These are phyloP conservation scores for Chenopodium album DNA, from an alignment of 148 eudicot species.

Conservation along the genomic window DNA sequence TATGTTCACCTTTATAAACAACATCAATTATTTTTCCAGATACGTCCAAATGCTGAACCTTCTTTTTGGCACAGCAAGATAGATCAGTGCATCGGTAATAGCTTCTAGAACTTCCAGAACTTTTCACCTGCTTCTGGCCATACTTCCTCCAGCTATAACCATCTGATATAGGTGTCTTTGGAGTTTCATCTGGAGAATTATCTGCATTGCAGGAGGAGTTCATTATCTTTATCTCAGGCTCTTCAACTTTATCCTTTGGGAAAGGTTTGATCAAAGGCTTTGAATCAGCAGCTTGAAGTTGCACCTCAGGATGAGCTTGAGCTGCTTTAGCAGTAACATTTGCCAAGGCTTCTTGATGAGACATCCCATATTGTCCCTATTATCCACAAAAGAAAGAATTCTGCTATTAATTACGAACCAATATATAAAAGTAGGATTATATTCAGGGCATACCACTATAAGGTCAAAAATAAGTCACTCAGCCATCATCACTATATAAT, in stretches of 20 bases:
- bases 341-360: conserved; percentile 45
- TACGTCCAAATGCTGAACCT: conserved; percentile 62
- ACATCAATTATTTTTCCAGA: conserved; percentile 45
- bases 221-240: background rate
- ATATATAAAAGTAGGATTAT: background rate
- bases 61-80: conserved; percentile 68
- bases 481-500: background rate
- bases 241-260: conserved; percentile 29
- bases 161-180: conserved; percentile 46
- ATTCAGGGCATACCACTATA: background rate
- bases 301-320: conserved; percentile 33
- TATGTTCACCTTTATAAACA: conserved; percentile 66
- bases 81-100: conserved; percentile 68
- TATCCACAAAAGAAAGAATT: conserved; percentile 4
- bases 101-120: conserved; percentile 76
- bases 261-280: conserved; percentile 32
- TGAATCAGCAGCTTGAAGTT: conserved; percentile 25
- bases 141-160: conserved; percentile 84
- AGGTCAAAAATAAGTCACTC: background rate
- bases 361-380: conserved; percentile 48
- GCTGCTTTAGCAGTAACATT: conserved; percentile 43
- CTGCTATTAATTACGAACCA: background rate
- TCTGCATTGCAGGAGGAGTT: background rate
- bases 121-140: conserved; percentile 90
- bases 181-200: conserved; percentile 22